These are phyloP conservation scores for Buxus sempervirens DNA, from an alignment of 164 flowering plant species.

Conservation along the genomic window DNA sequence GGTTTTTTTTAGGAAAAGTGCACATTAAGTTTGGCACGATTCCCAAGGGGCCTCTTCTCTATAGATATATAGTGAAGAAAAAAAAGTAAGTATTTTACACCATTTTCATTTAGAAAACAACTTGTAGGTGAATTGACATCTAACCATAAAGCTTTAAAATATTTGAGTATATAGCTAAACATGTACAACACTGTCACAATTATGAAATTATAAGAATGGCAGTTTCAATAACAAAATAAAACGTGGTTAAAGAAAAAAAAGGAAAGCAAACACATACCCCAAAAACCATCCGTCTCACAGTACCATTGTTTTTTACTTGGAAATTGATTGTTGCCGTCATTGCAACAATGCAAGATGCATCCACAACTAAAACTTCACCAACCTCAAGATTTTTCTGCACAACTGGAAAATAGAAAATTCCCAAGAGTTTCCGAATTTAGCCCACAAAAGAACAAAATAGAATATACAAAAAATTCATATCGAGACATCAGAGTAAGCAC, in stretches of 20 bases:
- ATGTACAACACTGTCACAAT: no score
- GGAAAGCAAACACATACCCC: constrained; percentile 45
- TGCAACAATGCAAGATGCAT: constrained; percentile 79
- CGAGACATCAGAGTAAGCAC: not conserved
- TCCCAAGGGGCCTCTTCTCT: no score
- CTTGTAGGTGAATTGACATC: no score
- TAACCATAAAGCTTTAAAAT: no score
- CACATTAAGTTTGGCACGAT: no score
- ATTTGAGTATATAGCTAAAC: no score
- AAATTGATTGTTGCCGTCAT: constrained; percentile 60
- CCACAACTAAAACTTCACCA: constrained; percentile 80
- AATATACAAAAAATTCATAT: not conserved
- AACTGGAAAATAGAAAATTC: constrained; percentile 41
- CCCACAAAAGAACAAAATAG: not conserved
- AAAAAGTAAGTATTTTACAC: no score
- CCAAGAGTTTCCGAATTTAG: constrained; percentile 13
- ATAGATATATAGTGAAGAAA: no score
- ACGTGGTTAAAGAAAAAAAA: not conserved
- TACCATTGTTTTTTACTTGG: constrained; percentile 68
- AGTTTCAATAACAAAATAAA: no score
- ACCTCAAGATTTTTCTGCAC: constrained; percentile 93
- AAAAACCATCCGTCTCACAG: constrained; percentile 73
- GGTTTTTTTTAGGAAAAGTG: no score
- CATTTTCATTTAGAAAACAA: no score
- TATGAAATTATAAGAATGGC: no score